Conservation (phyloP, 1,139 yeast genomes). For the Zygosaccharomyces sapae region DNA sequence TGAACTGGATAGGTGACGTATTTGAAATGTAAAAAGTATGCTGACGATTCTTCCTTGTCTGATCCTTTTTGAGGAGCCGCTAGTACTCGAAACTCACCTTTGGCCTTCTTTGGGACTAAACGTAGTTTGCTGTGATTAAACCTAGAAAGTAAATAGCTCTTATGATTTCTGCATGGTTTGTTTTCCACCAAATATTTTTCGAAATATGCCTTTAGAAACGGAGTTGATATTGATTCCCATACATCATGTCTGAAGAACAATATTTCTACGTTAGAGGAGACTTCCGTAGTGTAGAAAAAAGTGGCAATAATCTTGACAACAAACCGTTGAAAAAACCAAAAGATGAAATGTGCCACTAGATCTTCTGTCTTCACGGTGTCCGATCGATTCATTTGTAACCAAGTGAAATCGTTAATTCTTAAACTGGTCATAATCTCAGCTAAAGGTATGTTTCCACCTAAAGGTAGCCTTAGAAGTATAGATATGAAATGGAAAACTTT, state of each 20-base stretch:
- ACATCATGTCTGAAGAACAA: conserved; percentile 54
- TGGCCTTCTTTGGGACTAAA: conserved; percentile 52
- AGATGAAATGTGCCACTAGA: conserved; percentile 30
- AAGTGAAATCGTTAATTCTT: conserved; percentile 41
- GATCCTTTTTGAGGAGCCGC: conserved; percentile 46
- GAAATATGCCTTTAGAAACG: conserved; percentile 44
- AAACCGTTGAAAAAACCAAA: conserved; percentile 55
- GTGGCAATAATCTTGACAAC: conserved; percentile 47
- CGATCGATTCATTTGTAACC: conserved; percentile 39
- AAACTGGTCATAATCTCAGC: conserved; percentile 36
- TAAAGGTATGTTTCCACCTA: conserved; percentile 36
- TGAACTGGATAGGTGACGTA: conserved; percentile 40
- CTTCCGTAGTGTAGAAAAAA: conserved; percentile 67
- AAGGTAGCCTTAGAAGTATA: conserved; percentile 40
- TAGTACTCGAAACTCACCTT: conserved; percentile 52
- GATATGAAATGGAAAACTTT: conserved; percentile 41
- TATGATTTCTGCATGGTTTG: conserved; percentile 28
- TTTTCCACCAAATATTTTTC: conserved; percentile 35
- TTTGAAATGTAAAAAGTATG: conserved; percentile 32
- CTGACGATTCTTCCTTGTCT: conserved; percentile 30
- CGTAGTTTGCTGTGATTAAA: conserved; percentile 41
- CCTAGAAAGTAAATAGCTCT: conserved; percentile 25
- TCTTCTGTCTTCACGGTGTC: conserved; percentile 7
- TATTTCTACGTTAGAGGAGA: conserved; percentile 41
- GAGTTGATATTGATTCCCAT: conserved; percentile 50